Base-by-base conservation (phyloP, 495 filamentous ascomycete species). In the Hypoxylon fragiforme region DNA sequence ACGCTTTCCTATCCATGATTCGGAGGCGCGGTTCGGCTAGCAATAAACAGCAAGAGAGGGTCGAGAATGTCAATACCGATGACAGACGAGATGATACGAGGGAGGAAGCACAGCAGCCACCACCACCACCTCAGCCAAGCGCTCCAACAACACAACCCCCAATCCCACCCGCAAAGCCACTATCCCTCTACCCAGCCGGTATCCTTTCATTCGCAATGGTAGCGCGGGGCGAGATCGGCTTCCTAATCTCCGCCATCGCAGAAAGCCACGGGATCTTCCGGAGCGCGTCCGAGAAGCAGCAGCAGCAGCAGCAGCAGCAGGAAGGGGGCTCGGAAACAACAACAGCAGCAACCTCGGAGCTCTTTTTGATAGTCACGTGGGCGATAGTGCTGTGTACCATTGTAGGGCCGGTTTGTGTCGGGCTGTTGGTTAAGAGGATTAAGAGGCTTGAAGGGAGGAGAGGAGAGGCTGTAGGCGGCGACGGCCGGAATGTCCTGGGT, bases 161-260 rank as follows among this genome's bases (percentile, higher is more conserved):
- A 26, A 19, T 22, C 9, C 14, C 31, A 0, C 64, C 67, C 6
- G 56, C 70, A 0, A 79, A 79, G 22, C 78, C 79, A 0, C 72
- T 75, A 26, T 85, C 81, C 3, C 70, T 85, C 3, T 84, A 86
- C 40, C 83, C 85, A 5, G 66, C 83, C 1, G 67, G 76, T 0
- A 82, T 89, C 6, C 56, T 89, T 11, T 76, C 77, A 0, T 62
- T 73, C 28, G 80, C 86, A 0, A 92, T 92, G 88, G 80, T 87
- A 0, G 82, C 89, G 0, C 78, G 88, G 26, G 89, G 89, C 2
- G 89, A 95, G 63, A 86, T 92, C 19, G 88, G 88, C 0, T 89
- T 90, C 47, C 70, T 92, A 15, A 88, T 94, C 50, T 84, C 87
- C 4, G 84, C 87, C 2, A 66, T 90, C 3, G 86, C 85, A 0